Evolutionary conservation across 768 basidiomycete species (phyloP).

Genomic region (Lentinula sp.): DNA sequence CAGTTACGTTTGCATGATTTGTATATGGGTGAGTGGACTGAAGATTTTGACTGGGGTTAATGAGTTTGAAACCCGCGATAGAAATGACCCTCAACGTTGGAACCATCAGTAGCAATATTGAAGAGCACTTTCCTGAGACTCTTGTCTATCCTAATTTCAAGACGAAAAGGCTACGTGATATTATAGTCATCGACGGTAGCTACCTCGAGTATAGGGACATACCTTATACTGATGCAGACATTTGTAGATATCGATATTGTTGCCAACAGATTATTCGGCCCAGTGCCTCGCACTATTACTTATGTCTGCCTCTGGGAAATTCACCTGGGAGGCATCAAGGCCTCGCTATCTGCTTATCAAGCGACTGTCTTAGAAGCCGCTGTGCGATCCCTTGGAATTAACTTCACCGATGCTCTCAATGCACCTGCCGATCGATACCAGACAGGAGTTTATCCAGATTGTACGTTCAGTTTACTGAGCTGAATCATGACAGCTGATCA

Average conservation of each 20-base stretch:
- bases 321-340: constrained; percentile 57
- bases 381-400: constrained; percentile 52
- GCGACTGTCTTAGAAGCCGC: constrained; percentile 45
- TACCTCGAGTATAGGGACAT: neutral
- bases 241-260: constrained; percentile 70
- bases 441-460: constrained; percentile 67
- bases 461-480: constrained; percentile 33
- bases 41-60: constrained; percentile 1
- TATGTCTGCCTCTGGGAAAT: constrained; percentile 96
- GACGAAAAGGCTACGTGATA: constrained; percentile 15
- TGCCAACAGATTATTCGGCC: constrained; percentile 85
- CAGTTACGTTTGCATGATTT: constrained; percentile 78
- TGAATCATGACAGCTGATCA: neutral
- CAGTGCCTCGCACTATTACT: constrained; percentile 73
- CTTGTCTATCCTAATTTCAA: constrained; percentile 20
- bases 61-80: constrained; percentile 20
- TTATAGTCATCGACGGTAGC: constrained; percentile 48
- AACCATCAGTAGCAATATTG: constrained; percentile 48
- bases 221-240: neutral
- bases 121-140: constrained; percentile 40
- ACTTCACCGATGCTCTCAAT: constrained; percentile 73
- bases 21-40: constrained; percentile 65
- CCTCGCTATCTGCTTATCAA: constrained; percentile 48
- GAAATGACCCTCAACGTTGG: constrained; percentile 77
- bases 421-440: constrained; percentile 69